These are phyloP conservation scores for Phaffia rhodozyma DNA, from an alignment of 1,284 basidiomycete genomes.

Conservation along the genomic window DNA sequence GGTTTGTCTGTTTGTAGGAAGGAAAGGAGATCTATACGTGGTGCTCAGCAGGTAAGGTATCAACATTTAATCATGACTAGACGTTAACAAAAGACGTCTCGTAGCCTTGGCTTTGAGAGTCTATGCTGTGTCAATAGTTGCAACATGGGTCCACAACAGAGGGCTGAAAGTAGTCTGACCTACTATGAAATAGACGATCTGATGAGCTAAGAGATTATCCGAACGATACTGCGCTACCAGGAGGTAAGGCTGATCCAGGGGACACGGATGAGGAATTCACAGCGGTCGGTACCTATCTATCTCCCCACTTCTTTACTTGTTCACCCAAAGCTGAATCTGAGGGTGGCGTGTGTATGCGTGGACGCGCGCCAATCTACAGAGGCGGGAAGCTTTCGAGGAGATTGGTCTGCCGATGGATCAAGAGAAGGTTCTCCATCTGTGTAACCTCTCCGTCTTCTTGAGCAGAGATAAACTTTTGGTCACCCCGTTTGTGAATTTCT, in stretches of 20 bases:
- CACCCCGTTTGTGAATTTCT: not conserved
- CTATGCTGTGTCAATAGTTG: too few relatives aligned
- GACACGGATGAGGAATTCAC: slow-evolving; percentile 4
- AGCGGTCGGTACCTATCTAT: not conserved
- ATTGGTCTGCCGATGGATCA: slow-evolving; percentile 4
- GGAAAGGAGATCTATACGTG: slow-evolving; percentile 7
- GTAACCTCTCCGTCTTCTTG: not conserved
- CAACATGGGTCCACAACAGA: too few relatives aligned
- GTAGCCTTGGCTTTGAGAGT: too few relatives aligned
- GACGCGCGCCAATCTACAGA: not conserved
- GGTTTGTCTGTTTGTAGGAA: slow-evolving; percentile 6
- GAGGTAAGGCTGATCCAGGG: slow-evolving; percentile 3
- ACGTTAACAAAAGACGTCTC: too few relatives aligned
- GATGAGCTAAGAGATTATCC: not conserved
- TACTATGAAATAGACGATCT: not conserved
- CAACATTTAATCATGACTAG: not conserved
- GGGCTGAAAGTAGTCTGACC: too few relatives aligned
- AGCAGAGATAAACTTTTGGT: slow-evolving; percentile 5
- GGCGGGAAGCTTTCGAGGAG: slow-evolving; percentile 9
- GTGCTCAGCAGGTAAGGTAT: not conserved
- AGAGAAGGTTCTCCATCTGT: not conserved
- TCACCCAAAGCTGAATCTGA: not conserved
- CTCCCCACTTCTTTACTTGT: not conserved
- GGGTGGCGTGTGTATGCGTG: not conserved
- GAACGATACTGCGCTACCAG: slow-evolving; percentile 3